Evolutionary conservation across 2,329 filamentous ascomycete species (phyloP).

Genomic region (Sclerotinia glacialis): DNA sequence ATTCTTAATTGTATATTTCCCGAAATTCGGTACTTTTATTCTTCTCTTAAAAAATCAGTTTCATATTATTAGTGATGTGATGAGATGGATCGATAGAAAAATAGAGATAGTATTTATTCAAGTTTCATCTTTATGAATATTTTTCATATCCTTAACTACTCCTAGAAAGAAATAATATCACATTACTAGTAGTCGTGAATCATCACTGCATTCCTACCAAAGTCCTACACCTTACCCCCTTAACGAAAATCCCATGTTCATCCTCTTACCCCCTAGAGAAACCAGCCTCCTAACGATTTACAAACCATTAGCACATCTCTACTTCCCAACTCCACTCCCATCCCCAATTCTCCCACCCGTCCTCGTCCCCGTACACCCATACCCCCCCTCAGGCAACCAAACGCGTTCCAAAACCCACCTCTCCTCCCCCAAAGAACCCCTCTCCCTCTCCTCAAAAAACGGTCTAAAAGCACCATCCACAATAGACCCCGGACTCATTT

Average conservation of each 20-base stretch:
- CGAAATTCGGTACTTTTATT: too few species aligned
- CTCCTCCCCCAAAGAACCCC: neutral
- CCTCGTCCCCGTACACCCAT: neutral
- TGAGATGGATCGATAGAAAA: neutral
- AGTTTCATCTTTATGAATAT: neutral
- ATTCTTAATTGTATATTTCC: too few species aligned
- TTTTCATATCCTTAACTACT: too few species aligned
- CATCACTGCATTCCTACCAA: neutral
- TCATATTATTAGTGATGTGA: too few species aligned
- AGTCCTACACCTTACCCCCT: neutral
- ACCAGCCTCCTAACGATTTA: neutral
- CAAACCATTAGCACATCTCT: neutral
- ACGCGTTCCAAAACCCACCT: neutral
- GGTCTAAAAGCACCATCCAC: constrained; percentile 11
- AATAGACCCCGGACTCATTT: constrained; percentile 3
- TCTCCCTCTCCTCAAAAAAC: constrained; percentile 16
- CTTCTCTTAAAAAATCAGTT: too few species aligned
- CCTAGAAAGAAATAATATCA: too few species aligned
- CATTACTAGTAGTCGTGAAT: neutral
- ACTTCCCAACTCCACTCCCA: neutral
- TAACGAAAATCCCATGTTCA: accelerated
- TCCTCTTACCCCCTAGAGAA: neutral
- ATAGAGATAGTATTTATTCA: accelerated
- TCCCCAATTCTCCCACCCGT: neutral
- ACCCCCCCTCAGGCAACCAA: neutral